Base-by-base conservation (phyloP, 192 early-diverging fungal genomes). In the Umbelopsis sp. region DNA sequence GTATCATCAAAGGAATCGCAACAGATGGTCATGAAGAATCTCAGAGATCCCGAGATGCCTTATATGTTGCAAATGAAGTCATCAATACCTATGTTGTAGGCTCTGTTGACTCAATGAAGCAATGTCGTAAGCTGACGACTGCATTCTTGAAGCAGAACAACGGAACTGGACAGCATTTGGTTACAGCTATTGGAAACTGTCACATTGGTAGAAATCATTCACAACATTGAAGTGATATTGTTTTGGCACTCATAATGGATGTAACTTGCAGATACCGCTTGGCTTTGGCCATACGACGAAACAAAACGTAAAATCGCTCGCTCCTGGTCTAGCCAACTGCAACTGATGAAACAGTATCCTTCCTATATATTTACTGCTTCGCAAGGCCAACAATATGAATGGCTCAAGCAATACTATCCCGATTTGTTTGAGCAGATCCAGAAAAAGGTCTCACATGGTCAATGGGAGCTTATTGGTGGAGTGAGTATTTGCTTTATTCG, bases 361-460 rank as follows among this genome's bases (percentile, higher is more conserved):
- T 90, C 93, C 43, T 97, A 93, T 80, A 84, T 81, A 44, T 99
- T 99, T 82, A 90, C 94, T 0, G 94, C 93, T 9, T 97, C 96
- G 36, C 97, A 99, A 83, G 95, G 94, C n/a, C 97, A 98, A 77
- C 97, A 99, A 79, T 95, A 96, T 66, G 94, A 96, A 75, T 99
- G 98, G 98, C 84, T 96, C 12, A 83, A 91, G 53, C 80, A 89
- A 36, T 74, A 91, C 25, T 98, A 99, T 74, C 98, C 98, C 8
- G 69, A 75, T 11, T 77, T 98, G 8, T 98, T 98, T 45, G 74
- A 88, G 53, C 84, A 90, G 51, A 88, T 99, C 11, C 77, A 93
- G 77, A 81, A 85, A 2, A 86, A 90, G 65, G 83, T 83, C 71
- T 87, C 91, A 69, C 75, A 72, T 2, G 95, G 92, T 0, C 87